Evolutionary conservation across 2,329 filamentous ascomycete genomes (phyloP), one percentile per base, ranked within the genome.

Genomic region (Penicillium concentricum): DNA sequence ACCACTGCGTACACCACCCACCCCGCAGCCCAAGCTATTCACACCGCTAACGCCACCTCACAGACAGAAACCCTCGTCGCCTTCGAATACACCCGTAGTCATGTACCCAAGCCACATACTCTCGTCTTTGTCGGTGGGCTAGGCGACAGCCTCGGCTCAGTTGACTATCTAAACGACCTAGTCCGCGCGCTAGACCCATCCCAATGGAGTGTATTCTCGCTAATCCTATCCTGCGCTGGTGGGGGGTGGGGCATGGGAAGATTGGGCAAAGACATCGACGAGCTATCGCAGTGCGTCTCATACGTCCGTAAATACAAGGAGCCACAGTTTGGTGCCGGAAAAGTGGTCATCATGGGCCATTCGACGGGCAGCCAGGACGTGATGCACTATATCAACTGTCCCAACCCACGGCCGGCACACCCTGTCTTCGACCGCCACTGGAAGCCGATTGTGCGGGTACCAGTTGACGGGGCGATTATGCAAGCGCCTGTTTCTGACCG

Each of bases 401-500:
- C 73, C 7, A 78, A 77, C 53, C 76, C 72, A 4, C 58, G 69
- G 61, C 64, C 65, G 34, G 30, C 63, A 68, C 30, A 68, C 69
- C 16, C 72, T 58, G 48, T 67, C 13, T 64, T 69, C 32, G 67
- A 70, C 47, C 57, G 54, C 4, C 50, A 57, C 22, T 57, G 62
- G 28, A 51, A 51, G 24, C 62, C 74, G 28, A 60, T 73, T 5
- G 73, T 75, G 37, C 74, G 82, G 16, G 81, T 82, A 0, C 76
- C 52, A 0, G 75, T 95, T 2, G 84, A 92, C 56, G 91, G 87
- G 18, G 86, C 85, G 41, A 87, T 96, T 35, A 75, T 96, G 52
- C 91, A 95, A 71, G 90, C 87, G 0, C 86, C 89, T 0, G 87
- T 92, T 2, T 90, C 85, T 1, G 91, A 95, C 70, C 81, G 90